These are phyloP conservation scores for Backusella luteola DNA, from an alignment of 192 early-diverging fungal genomes.

Conservation along the genomic window DNA sequence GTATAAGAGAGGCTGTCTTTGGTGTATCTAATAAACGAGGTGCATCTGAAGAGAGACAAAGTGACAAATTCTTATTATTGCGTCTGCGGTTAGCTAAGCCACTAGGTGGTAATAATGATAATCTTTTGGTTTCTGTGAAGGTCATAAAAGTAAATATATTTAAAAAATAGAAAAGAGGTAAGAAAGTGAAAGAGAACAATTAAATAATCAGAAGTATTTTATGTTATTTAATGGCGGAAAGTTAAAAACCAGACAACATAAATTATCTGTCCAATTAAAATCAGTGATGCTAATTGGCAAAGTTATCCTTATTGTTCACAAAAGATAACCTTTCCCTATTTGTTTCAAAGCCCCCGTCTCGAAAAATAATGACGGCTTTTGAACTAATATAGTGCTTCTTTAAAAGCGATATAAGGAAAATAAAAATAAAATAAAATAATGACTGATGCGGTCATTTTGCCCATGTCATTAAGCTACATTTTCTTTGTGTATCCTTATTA, in stretches of 20 bases:
- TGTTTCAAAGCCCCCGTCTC: background rate
- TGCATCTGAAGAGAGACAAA: constrained; percentile 12
- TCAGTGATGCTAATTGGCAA: constrained; percentile 6
- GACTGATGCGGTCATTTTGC: constrained; percentile 4
- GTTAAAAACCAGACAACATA: constrained; percentile 1
- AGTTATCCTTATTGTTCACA: constrained; percentile 16
- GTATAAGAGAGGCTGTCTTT: background rate
- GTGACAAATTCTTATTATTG: constrained; percentile 34
- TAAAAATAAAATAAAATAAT: background rate
- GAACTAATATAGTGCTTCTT: background rate
- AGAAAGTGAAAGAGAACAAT: background rate
- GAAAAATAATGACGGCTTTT: background rate
- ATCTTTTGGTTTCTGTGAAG: constrained; percentile 4
- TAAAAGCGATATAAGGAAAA: background rate
- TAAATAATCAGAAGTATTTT: constrained; percentile 1
- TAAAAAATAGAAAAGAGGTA: background rate
- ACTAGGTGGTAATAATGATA: constrained; percentile 16
- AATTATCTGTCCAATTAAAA: constrained; percentile 15
- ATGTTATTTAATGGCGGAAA: background rate
- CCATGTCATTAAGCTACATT: constrained; percentile 7
- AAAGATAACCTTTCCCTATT: constrained; percentile 9
- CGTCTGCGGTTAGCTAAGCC: constrained; percentile 20
- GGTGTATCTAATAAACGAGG: background rate
- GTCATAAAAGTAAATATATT: background rate
- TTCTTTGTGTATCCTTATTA: constrained; percentile 2